These are phyloP conservation scores for Amauroascus verrucosus DNA, from an alignment of 2,329 filamentous ascomycete genomes.

Conservation along the genomic window DNA sequence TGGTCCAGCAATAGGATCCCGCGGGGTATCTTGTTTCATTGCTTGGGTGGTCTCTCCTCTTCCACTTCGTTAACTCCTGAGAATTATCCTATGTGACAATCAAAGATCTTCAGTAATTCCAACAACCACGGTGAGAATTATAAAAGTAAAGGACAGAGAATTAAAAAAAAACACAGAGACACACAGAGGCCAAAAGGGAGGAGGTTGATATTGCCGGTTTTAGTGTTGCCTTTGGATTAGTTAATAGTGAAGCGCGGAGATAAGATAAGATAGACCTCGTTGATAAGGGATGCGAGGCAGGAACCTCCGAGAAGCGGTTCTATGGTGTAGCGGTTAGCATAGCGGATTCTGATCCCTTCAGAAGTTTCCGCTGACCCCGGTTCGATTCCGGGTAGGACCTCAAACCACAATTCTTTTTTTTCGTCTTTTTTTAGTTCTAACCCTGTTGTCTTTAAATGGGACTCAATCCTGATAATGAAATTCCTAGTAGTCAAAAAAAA, in stretches of 20 bases:
- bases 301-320: neutral
- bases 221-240: no score
- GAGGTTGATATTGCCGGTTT: no score
- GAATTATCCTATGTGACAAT: no score
- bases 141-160: no score
- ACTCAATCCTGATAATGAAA: no score
- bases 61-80: no score
- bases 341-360: constrained; percentile 1
- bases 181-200: no score
- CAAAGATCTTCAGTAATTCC: no score
- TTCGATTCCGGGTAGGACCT: constrained; percentile 13
- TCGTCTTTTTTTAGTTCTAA: neutral
- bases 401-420: neutral
- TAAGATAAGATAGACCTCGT: neutral
- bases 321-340: constrained; percentile 12
- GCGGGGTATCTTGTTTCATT: constrained; percentile 44
- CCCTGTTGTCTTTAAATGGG: neutral
- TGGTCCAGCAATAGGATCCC: constrained; percentile 62
- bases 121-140: no score
- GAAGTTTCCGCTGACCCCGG: constrained; percentile 8
- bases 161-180: no score
- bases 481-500: no score
- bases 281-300: neutral
- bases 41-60: neutral
- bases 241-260: neutral